Evolutionary conservation across 208 protist genomes (phyloP).

Genomic region (Novymonas esmeraldas): DNA sequence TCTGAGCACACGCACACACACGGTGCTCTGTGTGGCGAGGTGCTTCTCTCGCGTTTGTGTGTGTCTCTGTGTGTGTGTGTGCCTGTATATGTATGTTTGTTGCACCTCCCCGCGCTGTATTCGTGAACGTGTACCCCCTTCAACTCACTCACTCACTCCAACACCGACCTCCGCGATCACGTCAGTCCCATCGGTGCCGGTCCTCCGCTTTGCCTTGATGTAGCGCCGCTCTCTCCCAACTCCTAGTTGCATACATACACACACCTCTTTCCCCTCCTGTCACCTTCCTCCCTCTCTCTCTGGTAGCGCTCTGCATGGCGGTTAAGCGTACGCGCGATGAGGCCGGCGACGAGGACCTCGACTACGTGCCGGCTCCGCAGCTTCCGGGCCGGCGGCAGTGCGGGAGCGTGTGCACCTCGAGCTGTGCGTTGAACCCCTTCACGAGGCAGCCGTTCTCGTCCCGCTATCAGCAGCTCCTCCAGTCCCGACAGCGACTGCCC

Average conservation of each 20-base stretch:
- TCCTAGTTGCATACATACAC: neutral
- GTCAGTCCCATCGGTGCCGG: too few relatives aligned
- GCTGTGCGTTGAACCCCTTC: conserved; percentile 36
- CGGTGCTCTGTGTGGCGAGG: too few relatives aligned
- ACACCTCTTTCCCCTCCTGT: neutral
- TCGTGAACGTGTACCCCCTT: neutral
- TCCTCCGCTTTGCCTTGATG: too few relatives aligned
- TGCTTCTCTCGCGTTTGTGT: neutral
- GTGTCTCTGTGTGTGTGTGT: neutral
- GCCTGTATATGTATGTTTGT: neutral
- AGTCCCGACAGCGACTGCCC: conserved; percentile 54
- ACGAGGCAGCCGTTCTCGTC: conserved; percentile 51
- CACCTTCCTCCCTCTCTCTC: conserved; percentile 4
- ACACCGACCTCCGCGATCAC: too few relatives aligned
- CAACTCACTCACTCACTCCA: too few relatives aligned
- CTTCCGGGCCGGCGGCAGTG: neutral
- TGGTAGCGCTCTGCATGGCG: conserved; percentile 1
- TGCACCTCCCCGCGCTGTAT: neutral
- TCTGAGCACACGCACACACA: too few relatives aligned
- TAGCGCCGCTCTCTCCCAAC: neutral
- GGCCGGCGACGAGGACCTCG: neutral
- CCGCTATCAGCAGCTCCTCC: conserved; percentile 51
- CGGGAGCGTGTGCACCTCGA: neutral
- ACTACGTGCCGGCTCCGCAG: neutral
- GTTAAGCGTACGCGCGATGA: conserved; percentile 13